Evolutionary conservation across 108 stramenopile genomes (phyloP).

Genomic region (Nannochloropsis oceanica): DNA sequence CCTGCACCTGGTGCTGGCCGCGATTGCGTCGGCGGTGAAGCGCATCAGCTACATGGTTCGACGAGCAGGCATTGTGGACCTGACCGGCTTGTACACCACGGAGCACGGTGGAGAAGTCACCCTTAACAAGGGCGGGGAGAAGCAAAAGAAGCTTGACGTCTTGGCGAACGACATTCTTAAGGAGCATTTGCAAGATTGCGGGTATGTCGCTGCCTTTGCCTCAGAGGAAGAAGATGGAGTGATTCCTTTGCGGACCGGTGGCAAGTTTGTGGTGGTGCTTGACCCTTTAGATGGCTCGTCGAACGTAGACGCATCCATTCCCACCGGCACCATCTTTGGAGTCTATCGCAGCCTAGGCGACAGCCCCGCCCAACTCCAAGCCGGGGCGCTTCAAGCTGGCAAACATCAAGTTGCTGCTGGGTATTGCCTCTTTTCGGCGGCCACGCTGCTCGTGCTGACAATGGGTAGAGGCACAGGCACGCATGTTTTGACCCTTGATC

Average conservation of each 20-base stretch:
- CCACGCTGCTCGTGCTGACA: constrained; percentile 35
- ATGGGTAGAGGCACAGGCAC: neutral
- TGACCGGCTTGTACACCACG: constrained; percentile 38
- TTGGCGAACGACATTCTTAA: constrained; percentile 42
- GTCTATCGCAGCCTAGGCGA: neutral
- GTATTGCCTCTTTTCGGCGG: constrained; percentile 70
- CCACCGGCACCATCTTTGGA: constrained; percentile 25
- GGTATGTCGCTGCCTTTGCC: constrained; percentile 15
- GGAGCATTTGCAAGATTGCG: constrained; percentile 3
- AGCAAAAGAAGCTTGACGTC: constrained; percentile 51
- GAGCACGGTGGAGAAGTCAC: neutral
- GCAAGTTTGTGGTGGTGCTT: constrained; percentile 58
- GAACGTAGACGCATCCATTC: constrained; percentile 51
- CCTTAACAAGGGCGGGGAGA: constrained; percentile 59
- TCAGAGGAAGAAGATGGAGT: constrained; percentile 47
- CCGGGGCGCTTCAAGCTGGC: constrained; percentile 37
- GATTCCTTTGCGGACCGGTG: constrained; percentile 15
- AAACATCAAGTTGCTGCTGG: constrained; percentile 52
- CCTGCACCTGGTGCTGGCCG: constrained; percentile 15
- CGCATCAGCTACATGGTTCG: constrained; percentile 16
- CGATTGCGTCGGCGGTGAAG: constrained; percentile 54
- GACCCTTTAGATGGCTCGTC: constrained; percentile 85
- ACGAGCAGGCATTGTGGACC: constrained; percentile 31
- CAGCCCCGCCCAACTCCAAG: neutral
- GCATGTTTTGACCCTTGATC: neutral